phyloP scores from a whole-genome alignment of 139 green algal species.

The Yamagishiella unicocca region DNA sequence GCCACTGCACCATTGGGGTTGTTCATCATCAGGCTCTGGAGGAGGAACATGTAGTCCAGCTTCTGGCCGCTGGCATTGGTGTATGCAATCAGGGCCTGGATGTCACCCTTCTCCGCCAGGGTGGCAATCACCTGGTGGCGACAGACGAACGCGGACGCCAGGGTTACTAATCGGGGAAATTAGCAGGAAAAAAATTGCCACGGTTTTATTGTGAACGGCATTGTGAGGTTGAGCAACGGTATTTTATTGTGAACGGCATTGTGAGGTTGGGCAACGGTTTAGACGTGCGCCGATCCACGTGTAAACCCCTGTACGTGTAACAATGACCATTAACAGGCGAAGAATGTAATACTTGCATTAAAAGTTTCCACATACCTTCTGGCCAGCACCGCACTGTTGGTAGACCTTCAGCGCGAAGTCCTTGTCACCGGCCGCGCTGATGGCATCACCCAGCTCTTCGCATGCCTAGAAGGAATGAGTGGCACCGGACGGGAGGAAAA shows the following conservation, averaged over 20 bases:
- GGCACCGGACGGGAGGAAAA: too few relatives aligned
- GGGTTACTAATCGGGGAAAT: too few relatives aligned
- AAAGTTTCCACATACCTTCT: constrained; percentile 32
- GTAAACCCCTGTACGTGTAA: too few relatives aligned
- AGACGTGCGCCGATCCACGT: too few relatives aligned
- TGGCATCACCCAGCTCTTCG: constrained; percentile 97
- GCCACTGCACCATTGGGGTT: constrained; percentile 94
- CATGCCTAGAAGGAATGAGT: constrained; percentile 68
- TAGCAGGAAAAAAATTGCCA: too few relatives aligned
- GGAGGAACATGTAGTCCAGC: constrained; percentile 97
- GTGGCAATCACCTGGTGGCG: constrained; percentile 76
- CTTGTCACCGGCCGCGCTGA: constrained; percentile 85
- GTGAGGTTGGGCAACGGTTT: too few relatives aligned
- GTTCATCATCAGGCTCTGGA: constrained; percentile 95
- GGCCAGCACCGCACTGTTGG: constrained; percentile 76
- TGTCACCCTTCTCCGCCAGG: constrained; percentile 96
- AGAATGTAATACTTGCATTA: too few relatives aligned
- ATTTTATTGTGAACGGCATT: too few relatives aligned
- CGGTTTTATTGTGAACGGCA: too few relatives aligned
- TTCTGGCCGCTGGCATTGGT: constrained; percentile 83
- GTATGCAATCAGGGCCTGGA: constrained; percentile 89
- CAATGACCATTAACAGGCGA: too few relatives aligned
- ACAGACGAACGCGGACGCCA: too few relatives aligned
- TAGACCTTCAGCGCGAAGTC: constrained; percentile 96
- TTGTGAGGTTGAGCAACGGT: too few relatives aligned